Evolutionary conservation across 2,329 filamentous ascomycete genomes (phyloP).

Genomic region (Colletotrichum sp.): DNA sequence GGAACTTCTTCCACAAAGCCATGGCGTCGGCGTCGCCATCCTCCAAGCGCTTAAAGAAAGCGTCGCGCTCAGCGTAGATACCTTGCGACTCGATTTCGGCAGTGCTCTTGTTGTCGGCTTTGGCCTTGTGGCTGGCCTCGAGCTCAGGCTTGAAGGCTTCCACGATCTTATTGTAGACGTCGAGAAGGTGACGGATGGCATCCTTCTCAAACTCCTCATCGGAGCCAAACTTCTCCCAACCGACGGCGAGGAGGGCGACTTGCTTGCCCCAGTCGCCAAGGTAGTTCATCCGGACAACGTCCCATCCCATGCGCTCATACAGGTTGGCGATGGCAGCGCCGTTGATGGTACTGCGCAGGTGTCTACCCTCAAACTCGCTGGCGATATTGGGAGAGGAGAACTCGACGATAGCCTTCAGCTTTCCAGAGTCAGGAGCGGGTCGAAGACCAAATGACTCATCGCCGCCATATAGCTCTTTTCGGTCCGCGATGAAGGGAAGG

Average conservation of each 20-base stretch:
- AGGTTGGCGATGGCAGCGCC: slow-evolving; percentile 75
- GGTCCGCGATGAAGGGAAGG: slow-evolving; percentile 62
- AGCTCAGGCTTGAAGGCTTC: slow-evolving; percentile 66
- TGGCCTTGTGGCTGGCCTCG: slow-evolving; percentile 58
- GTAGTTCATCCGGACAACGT: slow-evolving; percentile 76
- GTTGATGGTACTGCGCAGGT: slow-evolving; percentile 79
- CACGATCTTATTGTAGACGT: slow-evolving; percentile 75
- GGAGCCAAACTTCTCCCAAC: slow-evolving; percentile 70
- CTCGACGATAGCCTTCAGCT: slow-evolving; percentile 66
- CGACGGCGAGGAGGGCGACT: slow-evolving; percentile 69
- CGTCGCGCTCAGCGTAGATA: slow-evolving; percentile 57
- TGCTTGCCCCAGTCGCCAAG: slow-evolving; percentile 82
- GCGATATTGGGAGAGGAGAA: slow-evolving; percentile 81
- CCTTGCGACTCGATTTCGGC: slow-evolving; percentile 46
- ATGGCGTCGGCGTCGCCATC: slow-evolving; percentile 61
- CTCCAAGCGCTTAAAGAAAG: slow-evolving; percentile 68
- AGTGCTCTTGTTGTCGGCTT: slow-evolving; percentile 49
- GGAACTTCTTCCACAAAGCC: slow-evolving; percentile 62
- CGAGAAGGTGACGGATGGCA: slow-evolving; percentile 74
- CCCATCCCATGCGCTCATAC: slow-evolving; percentile 72
- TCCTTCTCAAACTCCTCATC: slow-evolving; percentile 68
- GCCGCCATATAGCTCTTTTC: slow-evolving; percentile 61
- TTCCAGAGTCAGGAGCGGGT: slow-evolving; percentile 37
- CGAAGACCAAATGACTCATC: slow-evolving; percentile 63
- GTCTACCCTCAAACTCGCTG: slow-evolving; percentile 76